These are phyloP conservation scores for Powellomyces hirtus DNA, from an alignment of 192 early-diverging fungal species.

Conservation along the genomic window DNA sequence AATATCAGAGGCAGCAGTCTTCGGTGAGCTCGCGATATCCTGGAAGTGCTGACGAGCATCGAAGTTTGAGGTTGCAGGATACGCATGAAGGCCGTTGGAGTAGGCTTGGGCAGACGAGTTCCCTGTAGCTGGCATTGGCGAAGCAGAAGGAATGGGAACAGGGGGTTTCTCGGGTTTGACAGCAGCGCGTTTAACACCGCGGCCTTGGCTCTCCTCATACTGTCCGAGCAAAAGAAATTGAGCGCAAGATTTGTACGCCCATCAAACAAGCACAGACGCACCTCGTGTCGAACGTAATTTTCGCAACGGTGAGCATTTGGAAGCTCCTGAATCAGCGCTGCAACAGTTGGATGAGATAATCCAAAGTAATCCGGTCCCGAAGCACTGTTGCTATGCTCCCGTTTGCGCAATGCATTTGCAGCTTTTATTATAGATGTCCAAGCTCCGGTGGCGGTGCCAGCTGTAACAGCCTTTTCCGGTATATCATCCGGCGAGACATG, in stretches of 20 bases:
- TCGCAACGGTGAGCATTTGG: constrained; percentile 70
- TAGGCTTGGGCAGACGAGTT: neutral
- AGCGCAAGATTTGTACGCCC: no score
- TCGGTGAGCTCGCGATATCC: neutral
- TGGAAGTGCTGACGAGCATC: neutral
- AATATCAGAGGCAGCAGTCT: constrained; percentile 1
- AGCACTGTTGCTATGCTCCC: constrained; percentile 77
- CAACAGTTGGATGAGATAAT: constrained; percentile 81
- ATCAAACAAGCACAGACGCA: neutral
- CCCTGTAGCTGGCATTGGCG: constrained; percentile 13
- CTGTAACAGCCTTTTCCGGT: constrained; percentile 65
- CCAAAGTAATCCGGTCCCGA: constrained; percentile 92
- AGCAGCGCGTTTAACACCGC: constrained; percentile 31
- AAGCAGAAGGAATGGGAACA: constrained; percentile 5
- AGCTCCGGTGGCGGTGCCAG: constrained; percentile 83
- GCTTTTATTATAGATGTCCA: constrained; percentile 79
- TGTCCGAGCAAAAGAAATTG: constrained; percentile 18
- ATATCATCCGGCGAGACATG: constrained; percentile 81
- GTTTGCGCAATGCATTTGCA: constrained; percentile 76
- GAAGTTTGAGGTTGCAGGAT: neutral
- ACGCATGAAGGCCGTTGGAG: neutral
- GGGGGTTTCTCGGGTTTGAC: neutral
- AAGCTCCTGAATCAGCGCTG: constrained; percentile 84
- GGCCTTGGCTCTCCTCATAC: constrained; percentile 38
- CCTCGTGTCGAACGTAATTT: constrained; percentile 56